A percentile compares a stretch with the other conserved stretches of the same genome.
phyloP scores from a whole-genome alignment of 1,139 yeast genomes.

The Candida tunisiensis region DNA sequence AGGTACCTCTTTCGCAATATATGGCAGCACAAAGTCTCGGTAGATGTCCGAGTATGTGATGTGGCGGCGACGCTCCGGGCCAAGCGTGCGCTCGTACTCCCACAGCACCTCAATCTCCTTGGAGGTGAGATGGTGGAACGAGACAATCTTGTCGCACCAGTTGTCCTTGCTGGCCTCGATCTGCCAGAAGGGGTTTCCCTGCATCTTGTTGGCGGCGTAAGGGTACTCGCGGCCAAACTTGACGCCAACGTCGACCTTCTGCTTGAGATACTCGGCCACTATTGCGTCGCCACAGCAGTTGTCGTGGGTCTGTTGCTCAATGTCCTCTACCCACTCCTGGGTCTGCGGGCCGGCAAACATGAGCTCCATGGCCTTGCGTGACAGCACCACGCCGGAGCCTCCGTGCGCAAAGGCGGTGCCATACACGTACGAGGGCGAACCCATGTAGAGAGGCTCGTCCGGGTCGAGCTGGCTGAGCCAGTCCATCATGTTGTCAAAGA shows the following conservation, averaged over 20 bases:
- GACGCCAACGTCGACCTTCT: slow-evolving; percentile 5
- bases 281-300: slow-evolving; percentile 14
- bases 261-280: slow-evolving; percentile 8
- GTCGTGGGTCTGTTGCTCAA: slow-evolving; percentile 6
- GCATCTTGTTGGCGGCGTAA: slow-evolving; percentile 11
- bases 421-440: slow-evolving; percentile 7
- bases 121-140: slow-evolving; percentile 19
- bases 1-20: slow-evolving; percentile 1
- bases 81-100: slow-evolving; percentile 18
- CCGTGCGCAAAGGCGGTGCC: slow-evolving; percentile 13
- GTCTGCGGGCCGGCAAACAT: slow-evolving; percentile 8
- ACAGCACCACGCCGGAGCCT: slow-evolving; percentile 13
- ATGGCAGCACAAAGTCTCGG: slow-evolving; percentile 18
- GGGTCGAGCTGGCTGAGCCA: slow-evolving; percentile 9
- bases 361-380: slow-evolving; percentile 10
- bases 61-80: slow-evolving; percentile 8
- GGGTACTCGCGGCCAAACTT: slow-evolving; percentile 2
- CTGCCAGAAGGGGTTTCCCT: slow-evolving; percentile 14
- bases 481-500: slow-evolving; percentile 8
- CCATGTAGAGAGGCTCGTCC: slow-evolving; percentile 9
- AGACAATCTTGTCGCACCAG: slow-evolving; percentile 19
- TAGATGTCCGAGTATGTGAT: slow-evolving; percentile 17
- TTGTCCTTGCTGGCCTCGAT: slow-evolving; percentile 7
- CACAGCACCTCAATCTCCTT: slow-evolving; percentile 18
- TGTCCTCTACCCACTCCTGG: slow-evolving; percentile 5